Evolutionary conservation across 2,329 filamentous ascomycete species (phyloP).

Genomic region (Botrytis paeoniae): DNA sequence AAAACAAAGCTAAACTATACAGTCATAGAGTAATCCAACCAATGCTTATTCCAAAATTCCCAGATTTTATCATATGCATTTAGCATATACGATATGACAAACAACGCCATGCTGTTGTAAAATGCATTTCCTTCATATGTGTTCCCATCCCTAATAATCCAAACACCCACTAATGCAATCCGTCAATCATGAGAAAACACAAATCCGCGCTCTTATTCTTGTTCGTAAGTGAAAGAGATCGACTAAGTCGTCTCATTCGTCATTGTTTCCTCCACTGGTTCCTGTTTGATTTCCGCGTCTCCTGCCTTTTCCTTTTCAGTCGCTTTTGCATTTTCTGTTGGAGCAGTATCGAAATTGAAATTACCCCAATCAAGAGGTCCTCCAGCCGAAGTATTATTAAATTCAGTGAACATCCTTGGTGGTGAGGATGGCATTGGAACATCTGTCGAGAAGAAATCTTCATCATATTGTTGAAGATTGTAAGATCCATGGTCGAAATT

Average conservation of each 20-base stretch:
- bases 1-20: neutral
- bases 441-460: constrained; percentile 45
- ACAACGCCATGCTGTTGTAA: neutral
- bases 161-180: constrained; percentile 8
- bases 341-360: constrained; percentile 1
- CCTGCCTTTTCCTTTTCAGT: neutral
- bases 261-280: constrained; percentile 21
- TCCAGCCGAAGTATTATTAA: neutral
- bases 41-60: neutral
- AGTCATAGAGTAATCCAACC: neutral
- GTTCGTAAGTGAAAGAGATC: neutral
- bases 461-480: constrained; percentile 32
- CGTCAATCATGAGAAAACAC: constrained; percentile 6
- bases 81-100: neutral
- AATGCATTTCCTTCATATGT: neutral
- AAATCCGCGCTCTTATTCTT: neutral
- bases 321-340: constrained; percentile 1
- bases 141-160: neutral
- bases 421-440: constrained; percentile 46
- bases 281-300: constrained; percentile 27
- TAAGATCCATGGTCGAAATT: constrained; percentile 22
- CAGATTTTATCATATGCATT: neutral
- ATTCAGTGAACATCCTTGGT: constrained; percentile 40
- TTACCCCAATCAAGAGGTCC: constrained; percentile 13
- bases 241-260: neutral